Percentiles rank a stretch among this genome's conserved stretches.
Evolutionary conservation across 2,329 filamentous ascomycete species (phyloP).

Genomic region (Trichoderma semiorbis): DNA sequence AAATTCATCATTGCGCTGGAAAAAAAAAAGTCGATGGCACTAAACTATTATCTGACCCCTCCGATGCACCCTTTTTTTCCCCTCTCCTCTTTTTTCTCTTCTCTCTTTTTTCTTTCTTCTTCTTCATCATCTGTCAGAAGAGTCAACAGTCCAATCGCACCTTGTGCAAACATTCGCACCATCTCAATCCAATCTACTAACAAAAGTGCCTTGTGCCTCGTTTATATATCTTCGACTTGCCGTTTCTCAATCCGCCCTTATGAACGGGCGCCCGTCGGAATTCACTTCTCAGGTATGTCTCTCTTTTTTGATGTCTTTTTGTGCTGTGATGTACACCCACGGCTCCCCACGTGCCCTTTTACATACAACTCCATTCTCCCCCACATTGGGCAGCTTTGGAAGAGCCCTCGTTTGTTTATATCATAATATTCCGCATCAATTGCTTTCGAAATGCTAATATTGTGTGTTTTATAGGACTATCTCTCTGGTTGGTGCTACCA

Average conservation of each 20-base stretch:
- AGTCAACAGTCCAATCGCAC: not conserved
- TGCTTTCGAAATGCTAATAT: conserved; percentile 4
- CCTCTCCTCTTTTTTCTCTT: conserved; percentile 12
- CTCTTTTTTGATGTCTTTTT: conserved; percentile 13
- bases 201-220: conserved; percentile 22
- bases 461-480: conserved; percentile 57
- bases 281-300: conserved; percentile 77
- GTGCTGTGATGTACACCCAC: not conserved
- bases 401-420: not conserved
- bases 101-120: not conserved
- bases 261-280: conserved; percentile 79
- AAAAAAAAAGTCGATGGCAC: conserved; percentile 2
- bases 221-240: conserved; percentile 21
- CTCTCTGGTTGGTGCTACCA: conserved; percentile 60
- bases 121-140: conserved; percentile 17
- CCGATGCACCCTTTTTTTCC: conserved; percentile 17
- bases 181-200: not conserved
- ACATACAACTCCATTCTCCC: not conserved
- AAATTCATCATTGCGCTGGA: not conserved
- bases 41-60: conserved; percentile 2
- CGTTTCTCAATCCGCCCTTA: conserved; percentile 60
- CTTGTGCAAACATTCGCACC: not conserved
- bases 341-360: not conserved
- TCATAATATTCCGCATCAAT: not conserved
- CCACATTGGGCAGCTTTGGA: not conserved